Conservation (phyloP, 2,329 filamentous ascomycete species). For the Botrytis hyacinthi region DNA sequence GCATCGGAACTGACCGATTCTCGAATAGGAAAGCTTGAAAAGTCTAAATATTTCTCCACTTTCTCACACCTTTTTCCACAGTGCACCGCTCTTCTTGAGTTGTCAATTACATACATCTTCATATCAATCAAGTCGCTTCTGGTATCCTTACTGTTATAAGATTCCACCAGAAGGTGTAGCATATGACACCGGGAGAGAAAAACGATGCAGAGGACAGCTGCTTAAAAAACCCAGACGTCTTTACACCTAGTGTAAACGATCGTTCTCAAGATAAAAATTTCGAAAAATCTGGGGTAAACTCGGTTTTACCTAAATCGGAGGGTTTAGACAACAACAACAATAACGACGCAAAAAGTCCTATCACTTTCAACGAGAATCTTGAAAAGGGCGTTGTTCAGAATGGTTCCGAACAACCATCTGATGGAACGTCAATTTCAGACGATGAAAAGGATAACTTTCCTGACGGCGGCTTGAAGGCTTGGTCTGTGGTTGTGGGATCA, state of each 20-base stretch:
- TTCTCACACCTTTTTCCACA: not conserved
- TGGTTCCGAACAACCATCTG: slow-evolving; percentile 22
- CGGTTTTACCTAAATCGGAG: not conserved
- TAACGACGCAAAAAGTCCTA: not conserved
- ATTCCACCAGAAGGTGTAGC: slow-evolving; percentile 18
- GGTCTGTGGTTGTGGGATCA: slow-evolving; percentile 64
- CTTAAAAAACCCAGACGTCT: slow-evolving; percentile 21
- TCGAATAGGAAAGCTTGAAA: slow-evolving; percentile 4
- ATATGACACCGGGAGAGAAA: slow-evolving; percentile 16
- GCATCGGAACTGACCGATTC: not conserved
- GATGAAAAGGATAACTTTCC: slow-evolving; percentile 50
- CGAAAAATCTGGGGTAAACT: slow-evolving; percentile 5
- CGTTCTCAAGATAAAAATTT: not conserved
- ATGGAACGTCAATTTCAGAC: slow-evolving; percentile 22
- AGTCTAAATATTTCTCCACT: not conserved
- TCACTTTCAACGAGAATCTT: not conserved
- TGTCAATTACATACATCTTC: not conserved
- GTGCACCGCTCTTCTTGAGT: not conserved
- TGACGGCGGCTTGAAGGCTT: slow-evolving; percentile 63
- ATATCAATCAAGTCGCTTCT: not conserved
- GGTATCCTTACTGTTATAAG: not conserved
- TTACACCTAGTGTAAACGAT: slow-evolving; percentile 3
- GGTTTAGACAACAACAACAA: not conserved
- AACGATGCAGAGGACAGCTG: slow-evolving; percentile 21
- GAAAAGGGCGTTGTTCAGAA: slow-evolving; percentile 24